These are phyloP conservation scores for Falciphora oryzae DNA, from an alignment of 2,329 filamentous ascomycete species.

Conservation along the genomic window DNA sequence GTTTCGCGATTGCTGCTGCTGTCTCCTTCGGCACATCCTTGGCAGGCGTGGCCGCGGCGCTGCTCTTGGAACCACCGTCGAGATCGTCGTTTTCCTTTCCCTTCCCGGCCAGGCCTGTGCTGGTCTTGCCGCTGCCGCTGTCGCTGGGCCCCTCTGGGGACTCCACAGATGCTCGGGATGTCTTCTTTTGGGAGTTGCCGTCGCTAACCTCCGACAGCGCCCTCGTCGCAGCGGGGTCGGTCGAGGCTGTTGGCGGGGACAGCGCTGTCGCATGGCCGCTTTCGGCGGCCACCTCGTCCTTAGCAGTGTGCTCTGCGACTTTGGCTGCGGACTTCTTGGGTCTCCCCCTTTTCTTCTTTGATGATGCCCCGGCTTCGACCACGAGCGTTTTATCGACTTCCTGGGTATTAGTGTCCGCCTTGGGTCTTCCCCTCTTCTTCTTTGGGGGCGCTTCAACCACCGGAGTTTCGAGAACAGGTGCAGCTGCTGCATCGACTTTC, in stretches of 20 bases:
- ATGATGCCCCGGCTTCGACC: conserved; percentile 8
- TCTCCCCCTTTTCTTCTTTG: conserved; percentile 34
- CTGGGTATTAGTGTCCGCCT: conserved; percentile 9
- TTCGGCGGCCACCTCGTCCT: background rate
- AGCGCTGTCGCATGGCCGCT: background rate
- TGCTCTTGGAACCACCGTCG: background rate
- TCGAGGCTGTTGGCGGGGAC: background rate
- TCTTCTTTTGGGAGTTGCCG: background rate
- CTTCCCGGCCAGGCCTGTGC: background rate
- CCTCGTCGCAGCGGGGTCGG: background rate
- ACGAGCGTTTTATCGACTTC: background rate
- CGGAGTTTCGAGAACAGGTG: background rate
- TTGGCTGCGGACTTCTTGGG: conserved; percentile 31
- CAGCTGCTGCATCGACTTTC: background rate
- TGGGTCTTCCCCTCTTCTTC: conserved; percentile 34
- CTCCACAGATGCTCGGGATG: background rate
- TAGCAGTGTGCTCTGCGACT: conserved; percentile 4
- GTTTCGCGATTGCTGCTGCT: conserved; percentile 5
- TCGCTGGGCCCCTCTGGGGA: background rate
- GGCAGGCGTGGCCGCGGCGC: conserved; percentile 7
- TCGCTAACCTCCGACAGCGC: background rate
- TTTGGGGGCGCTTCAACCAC: background rate
- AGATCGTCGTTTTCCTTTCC: background rate
- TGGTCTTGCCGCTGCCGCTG: background rate
- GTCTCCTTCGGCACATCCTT: conserved; percentile 9